These are phyloP conservation scores for Diaporthe batatas DNA, from an alignment of 2,329 filamentous ascomycete species.

Conservation along the genomic window DNA sequence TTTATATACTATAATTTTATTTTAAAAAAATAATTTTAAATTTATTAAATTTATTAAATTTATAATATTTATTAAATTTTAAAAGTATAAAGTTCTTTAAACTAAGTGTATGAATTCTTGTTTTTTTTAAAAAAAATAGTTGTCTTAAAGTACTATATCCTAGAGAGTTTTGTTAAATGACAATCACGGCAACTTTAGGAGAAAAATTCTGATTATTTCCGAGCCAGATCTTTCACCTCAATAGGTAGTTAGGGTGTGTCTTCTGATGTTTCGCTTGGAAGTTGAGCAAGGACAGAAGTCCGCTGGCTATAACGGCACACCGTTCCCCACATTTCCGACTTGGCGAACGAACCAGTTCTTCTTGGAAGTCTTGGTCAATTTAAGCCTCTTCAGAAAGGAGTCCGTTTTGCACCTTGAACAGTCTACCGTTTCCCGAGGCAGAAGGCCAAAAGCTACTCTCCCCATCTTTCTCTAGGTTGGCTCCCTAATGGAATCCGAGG, in stretches of 20 bases:
- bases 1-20: no score
- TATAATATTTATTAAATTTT: no score
- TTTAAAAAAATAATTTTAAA: no score
- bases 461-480: neutral
- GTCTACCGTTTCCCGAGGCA: neutral
- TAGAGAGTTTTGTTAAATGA: neutral
- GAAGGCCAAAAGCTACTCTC: neutral
- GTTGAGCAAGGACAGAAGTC: neutral
- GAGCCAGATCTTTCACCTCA: neutral
- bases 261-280: neutral
- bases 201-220: neutral
- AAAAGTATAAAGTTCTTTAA: no score
- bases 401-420: neutral
- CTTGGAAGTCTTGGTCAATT: conserved; percentile 19
- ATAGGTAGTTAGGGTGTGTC: neutral
- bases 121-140: no score
- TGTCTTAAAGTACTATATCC: no score
- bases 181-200: neutral
- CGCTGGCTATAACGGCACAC: neutral
- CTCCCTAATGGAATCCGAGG: neutral
- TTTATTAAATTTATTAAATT: no score
- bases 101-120: no score
- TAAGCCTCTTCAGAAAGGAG: neutral
- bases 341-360: neutral
- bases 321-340: conserved; percentile 1